A percentile compares a stretch with the other conserved stretches of the same genome.
phyloP scores from a whole-genome alignment of 192 early-diverging fungal genomes.

The Phlyctochytrium planicorne region DNA sequence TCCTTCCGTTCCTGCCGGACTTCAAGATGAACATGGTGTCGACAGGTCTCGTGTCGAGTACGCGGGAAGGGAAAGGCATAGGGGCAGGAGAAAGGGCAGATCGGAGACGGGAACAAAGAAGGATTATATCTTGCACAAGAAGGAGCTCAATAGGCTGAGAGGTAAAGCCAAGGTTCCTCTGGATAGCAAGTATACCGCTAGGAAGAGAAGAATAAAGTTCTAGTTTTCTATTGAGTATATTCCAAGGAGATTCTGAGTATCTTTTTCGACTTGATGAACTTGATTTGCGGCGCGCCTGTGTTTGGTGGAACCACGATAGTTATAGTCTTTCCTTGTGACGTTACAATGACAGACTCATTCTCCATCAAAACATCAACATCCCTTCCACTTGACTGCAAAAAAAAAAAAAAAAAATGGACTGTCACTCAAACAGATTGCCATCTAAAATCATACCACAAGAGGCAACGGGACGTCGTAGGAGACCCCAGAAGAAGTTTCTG shows the following conservation, averaged over 20 bases:
- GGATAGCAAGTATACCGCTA: constrained; percentile 93
- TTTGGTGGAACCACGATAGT: neutral
- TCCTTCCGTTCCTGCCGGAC: constrained; percentile 64
- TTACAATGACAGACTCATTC: too few species aligned
- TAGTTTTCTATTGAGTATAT: constrained; percentile 28
- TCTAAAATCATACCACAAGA: too few species aligned
- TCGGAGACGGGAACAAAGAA: constrained; percentile 65
- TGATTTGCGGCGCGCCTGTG: neutral
- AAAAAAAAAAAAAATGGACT: too few species aligned
- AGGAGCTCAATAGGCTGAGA: constrained; percentile 73
- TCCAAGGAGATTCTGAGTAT: neutral
- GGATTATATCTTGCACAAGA: constrained; percentile 89
- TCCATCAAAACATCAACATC: too few species aligned
- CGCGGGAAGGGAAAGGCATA: constrained; percentile 25
- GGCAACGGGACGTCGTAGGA: too few species aligned
- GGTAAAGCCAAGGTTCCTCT: constrained; percentile 76
- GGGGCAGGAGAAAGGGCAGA: constrained; percentile 20
- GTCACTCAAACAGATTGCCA: too few species aligned
- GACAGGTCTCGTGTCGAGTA: constrained; percentile 26
- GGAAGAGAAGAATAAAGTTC: constrained; percentile 87
- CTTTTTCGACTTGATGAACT: neutral
- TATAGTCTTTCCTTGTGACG: too few species aligned
- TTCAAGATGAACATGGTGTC: constrained; percentile 63
- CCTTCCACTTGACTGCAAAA: too few species aligned
- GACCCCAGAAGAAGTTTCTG: too few species aligned